A percentile compares a stretch with the other conserved stretches of the same genome.
Evolutionary conservation across 495 filamentous ascomycete species (phyloP).

Genomic region (Talaromyces stipitatus): DNA sequence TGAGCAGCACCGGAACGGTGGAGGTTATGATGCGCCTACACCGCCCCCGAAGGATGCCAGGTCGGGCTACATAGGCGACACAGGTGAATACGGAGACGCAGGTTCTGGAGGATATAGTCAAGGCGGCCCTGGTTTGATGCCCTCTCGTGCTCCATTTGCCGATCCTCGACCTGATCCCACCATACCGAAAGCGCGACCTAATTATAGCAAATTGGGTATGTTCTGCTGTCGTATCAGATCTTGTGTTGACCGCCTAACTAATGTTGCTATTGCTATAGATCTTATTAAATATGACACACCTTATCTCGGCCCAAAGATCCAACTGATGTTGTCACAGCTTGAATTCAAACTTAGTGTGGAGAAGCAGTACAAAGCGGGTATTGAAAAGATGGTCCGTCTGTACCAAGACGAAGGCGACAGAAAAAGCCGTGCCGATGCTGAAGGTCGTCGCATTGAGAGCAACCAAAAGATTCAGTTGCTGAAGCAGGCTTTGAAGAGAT

Average conservation of each 20-base stretch:
- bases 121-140: constrained; percentile 63
- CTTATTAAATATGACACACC: constrained; percentile 98
- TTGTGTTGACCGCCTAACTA: background rate
- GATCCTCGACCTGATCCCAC: constrained; percentile 61
- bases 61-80: constrained; percentile 38
- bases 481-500: constrained; percentile 91
- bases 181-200: constrained; percentile 68
- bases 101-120: constrained; percentile 49
- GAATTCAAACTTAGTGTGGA: constrained; percentile 99
- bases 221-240: constrained; percentile 7
- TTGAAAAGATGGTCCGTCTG: constrained; percentile 98
- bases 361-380: constrained; percentile 97
- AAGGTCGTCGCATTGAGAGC: constrained; percentile 82
- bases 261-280: constrained; percentile 34
- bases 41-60: constrained; percentile 61
- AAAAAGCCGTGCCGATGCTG: constrained; percentile 88
- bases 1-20: constrained; percentile 24
- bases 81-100: constrained; percentile 46
- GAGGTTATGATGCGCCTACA: constrained; percentile 27
- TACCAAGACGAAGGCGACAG: constrained; percentile 98
- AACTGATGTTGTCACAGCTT: constrained; percentile 97
- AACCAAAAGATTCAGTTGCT: constrained; percentile 96
- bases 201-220: constrained; percentile 94
- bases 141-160: constrained; percentile 71
- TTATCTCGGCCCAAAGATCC: constrained; percentile 93